Percentiles rank a stretch among this genome's conserved stretches.
Evolutionary conservation across 2,329 filamentous ascomycete species (phyloP).

Genomic region (Colletotrichum theobromicola): DNA sequence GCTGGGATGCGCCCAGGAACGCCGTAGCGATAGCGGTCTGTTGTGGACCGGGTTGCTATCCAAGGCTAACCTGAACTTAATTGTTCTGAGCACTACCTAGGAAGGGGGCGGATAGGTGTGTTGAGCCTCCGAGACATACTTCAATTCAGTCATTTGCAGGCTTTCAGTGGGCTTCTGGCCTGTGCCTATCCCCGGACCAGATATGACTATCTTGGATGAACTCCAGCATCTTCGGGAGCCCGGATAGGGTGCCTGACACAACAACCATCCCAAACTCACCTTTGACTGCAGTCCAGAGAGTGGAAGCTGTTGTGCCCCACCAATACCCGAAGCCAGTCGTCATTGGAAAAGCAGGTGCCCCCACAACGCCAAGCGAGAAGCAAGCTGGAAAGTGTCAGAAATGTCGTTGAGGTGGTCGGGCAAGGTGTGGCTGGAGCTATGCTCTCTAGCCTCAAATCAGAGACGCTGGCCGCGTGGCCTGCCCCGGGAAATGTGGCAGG

Average conservation of each 20-base stretch:
- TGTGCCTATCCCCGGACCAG: neutral
- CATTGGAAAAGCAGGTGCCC: neutral
- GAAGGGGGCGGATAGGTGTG: neutral
- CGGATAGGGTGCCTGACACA: neutral
- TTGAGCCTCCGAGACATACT: neutral
- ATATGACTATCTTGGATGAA: neutral
- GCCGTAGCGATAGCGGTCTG: neutral
- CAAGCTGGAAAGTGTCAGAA: neutral
- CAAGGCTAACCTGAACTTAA: neutral
- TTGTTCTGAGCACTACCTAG: neutral
- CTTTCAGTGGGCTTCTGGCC: neutral
- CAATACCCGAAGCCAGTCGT: neutral
- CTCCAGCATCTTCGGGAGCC: neutral
- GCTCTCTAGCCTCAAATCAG: neutral
- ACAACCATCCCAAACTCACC: neutral
- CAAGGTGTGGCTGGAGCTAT: neutral
- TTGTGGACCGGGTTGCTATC: neutral
- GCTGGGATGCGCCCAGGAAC: conserved; percentile 6
- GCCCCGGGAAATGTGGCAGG: neutral
- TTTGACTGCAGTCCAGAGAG: neutral
- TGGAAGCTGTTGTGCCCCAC: conserved; percentile 10
- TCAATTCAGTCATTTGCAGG: neutral
- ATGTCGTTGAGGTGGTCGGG: neutral
- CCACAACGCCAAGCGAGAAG: neutral
- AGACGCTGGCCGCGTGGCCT: neutral